Percentiles rank a stretch among this genome's conserved stretches.
These are phyloP conservation scores for Mesotaenium endlicherianum DNA, from an alignment of 139 green algal species.

Conservation along the genomic window DNA sequence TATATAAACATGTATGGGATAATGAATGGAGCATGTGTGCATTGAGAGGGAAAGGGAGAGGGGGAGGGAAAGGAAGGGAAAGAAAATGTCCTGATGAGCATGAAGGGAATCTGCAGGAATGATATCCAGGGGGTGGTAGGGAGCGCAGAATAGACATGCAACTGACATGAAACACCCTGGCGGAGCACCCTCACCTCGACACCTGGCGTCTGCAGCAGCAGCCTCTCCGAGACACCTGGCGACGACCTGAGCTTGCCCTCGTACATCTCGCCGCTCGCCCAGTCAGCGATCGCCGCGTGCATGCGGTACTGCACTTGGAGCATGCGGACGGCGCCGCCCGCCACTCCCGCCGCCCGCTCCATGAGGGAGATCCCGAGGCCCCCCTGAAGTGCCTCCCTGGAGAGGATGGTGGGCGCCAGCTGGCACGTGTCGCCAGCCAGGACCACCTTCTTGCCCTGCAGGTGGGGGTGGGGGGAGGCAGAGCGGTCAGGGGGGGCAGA, in stretches of 20 bases:
- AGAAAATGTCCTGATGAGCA: too few species aligned
- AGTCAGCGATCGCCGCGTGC: slow-evolving; percentile 41
- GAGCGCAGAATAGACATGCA: too few species aligned
- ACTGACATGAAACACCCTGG: too few species aligned
- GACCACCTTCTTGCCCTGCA: slow-evolving; percentile 9
- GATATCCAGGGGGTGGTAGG: too few species aligned
- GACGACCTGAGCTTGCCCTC: slow-evolving; percentile 26
- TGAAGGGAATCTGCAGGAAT: too few species aligned
- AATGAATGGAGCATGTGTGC: too few species aligned
- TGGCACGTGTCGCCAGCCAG: slow-evolving; percentile 57
- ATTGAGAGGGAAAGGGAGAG: neutral
- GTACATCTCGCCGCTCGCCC: slow-evolving; percentile 50
- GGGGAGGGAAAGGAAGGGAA: neutral
- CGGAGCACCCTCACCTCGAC: slow-evolving; percentile 32
- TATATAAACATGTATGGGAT: neutral
- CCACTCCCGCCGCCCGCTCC: slow-evolving; percentile 5
- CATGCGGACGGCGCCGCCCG: neutral
- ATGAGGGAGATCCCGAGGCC: slow-evolving; percentile 51
- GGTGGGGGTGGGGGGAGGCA: neutral
- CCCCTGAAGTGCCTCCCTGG: slow-evolving; percentile 20
- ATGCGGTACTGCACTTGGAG: slow-evolving; percentile 56
- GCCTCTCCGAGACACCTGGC: neutral
- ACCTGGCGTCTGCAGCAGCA: slow-evolving; percentile 12
- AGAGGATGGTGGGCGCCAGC: slow-evolving; percentile 54
- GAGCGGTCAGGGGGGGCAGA: neutral